Evolutionary conservation across 2,329 filamentous ascomycete genomes (phyloP).

Genomic region (Aspergillus spinulosporus): DNA sequence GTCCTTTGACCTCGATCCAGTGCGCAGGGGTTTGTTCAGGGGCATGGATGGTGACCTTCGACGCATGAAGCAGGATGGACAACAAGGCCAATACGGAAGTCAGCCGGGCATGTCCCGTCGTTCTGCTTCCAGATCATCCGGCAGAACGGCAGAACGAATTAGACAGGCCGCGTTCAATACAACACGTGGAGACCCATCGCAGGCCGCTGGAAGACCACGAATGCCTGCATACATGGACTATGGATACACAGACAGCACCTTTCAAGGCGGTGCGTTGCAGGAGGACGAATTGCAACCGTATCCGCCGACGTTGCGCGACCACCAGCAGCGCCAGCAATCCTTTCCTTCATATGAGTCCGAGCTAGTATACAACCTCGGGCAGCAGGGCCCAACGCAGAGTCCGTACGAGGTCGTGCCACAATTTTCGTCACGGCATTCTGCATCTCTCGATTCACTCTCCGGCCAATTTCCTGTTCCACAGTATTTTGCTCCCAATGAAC

Average conservation of each 20-base stretch:
- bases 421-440: slow-evolving; percentile 73
- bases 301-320: slow-evolving; percentile 63
- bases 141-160: slow-evolving; percentile 47
- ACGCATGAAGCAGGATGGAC: slow-evolving; percentile 73
- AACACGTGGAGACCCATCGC: slow-evolving; percentile 40
- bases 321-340: slow-evolving; percentile 52
- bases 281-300: slow-evolving; percentile 60
- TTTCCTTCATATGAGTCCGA: slow-evolving; percentile 60
- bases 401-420: slow-evolving; percentile 73
- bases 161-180: slow-evolving; percentile 33
- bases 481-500: slow-evolving; percentile 70
- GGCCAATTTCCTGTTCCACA: slow-evolving; percentile 68
- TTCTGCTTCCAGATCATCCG: slow-evolving; percentile 54
- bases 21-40: slow-evolving; percentile 57
- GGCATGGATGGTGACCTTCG: slow-evolving; percentile 79
- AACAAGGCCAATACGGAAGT: slow-evolving; percentile 59
- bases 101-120: slow-evolving; percentile 47
- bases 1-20: slow-evolving; percentile 56
- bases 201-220: slow-evolving; percentile 37
- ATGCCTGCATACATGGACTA: slow-evolving; percentile 50
- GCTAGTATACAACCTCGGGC: slow-evolving; percentile 78
- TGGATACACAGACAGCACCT: slow-evolving; percentile 57
- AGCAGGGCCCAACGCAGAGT: slow-evolving; percentile 60
- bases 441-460: slow-evolving; percentile 74
- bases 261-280: slow-evolving; percentile 49